Base-by-base conservation (phyloP, 495 filamentous ascomycete genomes). In the Umbilicaria muhlenbergii region DNA sequence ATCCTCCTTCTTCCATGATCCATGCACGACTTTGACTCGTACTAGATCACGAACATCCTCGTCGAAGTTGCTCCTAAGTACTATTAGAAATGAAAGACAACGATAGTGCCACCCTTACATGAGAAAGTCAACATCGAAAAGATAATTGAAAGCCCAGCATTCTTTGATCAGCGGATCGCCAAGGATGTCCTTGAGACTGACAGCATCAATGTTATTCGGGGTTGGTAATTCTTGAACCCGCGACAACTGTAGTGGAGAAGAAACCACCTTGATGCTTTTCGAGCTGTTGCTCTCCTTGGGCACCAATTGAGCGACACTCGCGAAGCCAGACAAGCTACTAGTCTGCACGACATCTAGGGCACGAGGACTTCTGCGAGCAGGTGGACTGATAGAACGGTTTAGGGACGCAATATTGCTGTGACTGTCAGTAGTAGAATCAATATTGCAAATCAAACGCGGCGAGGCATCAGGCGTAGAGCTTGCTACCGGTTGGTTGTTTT, bases 141-240 rank as follows among this genome's bases (percentile, higher is more conserved):
- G 63, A 53, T 79, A 94, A 52, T 94, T 93, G 60, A 94, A 94
- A 34, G 85, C 72, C 87, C 87, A 94, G 51, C 81, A 84, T 58
- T 91, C 83, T 32, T 72, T 66, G 41, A 94, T 86, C 55, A 89
- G 68, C 0, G 84, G 83, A 56, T 92, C 80, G 1, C 82, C 78
- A 3, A 94, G 70, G 42, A 94, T 73, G 44, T 87, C 81, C 15
- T 65, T 65, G 17, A 94, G 62, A 5, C 66, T 67, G 35, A 91
- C 58, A 0, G 84, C 69, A 55, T 81, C 81, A 42, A 70, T 60
- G 63, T 94, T 94, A 5, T 65, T 59, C 0, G 62, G 54, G 1
- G 58, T 50, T 2, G 80, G 65, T 2, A 89, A 62, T 47, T 83
- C 81, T 31, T 62, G 63, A 43, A 94, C 81, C 11, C 65, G 67